These are phyloP conservation scores for Entamoeba histolytica DNA, from an alignment of 208 protist species.

Conservation along the genomic window DNA sequence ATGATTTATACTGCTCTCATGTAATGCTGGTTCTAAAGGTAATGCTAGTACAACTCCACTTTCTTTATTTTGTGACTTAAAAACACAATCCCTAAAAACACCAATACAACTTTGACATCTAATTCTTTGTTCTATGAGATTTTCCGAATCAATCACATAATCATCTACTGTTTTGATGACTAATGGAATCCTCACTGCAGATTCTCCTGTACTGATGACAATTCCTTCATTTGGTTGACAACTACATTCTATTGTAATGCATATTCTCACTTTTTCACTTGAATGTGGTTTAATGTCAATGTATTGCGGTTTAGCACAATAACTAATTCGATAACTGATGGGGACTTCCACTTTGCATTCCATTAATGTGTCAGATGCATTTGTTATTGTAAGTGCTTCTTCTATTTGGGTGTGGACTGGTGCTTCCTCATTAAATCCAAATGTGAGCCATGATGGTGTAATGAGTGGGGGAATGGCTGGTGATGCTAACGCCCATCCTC, in stretches of 20 bases:
- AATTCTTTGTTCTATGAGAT: not conserved
- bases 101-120: not conserved
- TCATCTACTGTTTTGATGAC: not conserved
- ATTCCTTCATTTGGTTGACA: not conserved
- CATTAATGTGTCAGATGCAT: not conserved
- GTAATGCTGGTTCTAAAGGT: not conserved
- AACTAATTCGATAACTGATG: not conserved
- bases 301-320: not conserved
- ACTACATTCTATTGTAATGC: not conserved
- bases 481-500: not conserved
- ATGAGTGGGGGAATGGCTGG: not conserved
- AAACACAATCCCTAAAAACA: not conserved
- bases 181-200: not conserved
- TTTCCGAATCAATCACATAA: not conserved
- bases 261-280: not conserved
- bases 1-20: not conserved
- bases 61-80: not conserved
- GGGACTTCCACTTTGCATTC: not conserved
- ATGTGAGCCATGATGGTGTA: not conserved
- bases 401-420: not conserved
- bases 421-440: not conserved
- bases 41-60: not conserved
- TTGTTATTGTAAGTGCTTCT: not conserved
- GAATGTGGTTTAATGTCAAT: not conserved
- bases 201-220: not conserved